phyloP scores from a whole-genome alignment of 169 alveolate genomes.

The Cryptosporidium xiaoi region DNA sequence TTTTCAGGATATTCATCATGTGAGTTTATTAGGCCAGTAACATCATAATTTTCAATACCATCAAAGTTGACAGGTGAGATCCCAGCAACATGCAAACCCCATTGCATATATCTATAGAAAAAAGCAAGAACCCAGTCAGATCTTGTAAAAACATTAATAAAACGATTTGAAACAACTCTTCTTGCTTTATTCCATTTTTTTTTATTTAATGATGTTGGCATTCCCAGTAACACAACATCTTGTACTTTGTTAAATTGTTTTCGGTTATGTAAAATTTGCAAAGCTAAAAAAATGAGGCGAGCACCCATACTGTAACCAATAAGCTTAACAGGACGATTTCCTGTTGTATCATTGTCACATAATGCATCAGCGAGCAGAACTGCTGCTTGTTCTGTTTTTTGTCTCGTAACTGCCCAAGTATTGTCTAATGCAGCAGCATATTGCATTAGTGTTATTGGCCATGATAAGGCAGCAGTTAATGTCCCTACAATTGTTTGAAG shows the following conservation, averaged over 20 bases:
- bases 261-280: slow-evolving; percentile 83
- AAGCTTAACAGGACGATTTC: slow-evolving; percentile 90
- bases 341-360: slow-evolving; percentile 78
- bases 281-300: slow-evolving; percentile 86
- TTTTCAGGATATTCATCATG: slow-evolving; percentile 81
- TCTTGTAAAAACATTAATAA: slow-evolving; percentile 88
- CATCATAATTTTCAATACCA: slow-evolving; percentile 86
- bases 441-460: slow-evolving; percentile 90
- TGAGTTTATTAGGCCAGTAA: slow-evolving; percentile 81
- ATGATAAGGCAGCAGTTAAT: slow-evolving; percentile 76
- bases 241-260: slow-evolving; percentile 82
- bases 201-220: slow-evolving; percentile 87
- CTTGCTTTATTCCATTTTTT: slow-evolving; percentile 87
- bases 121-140: slow-evolving; percentile 92
- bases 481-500: slow-evolving; percentile 69
- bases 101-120: slow-evolving; percentile 90
- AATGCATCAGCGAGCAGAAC: slow-evolving; percentile 88
- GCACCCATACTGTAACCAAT: slow-evolving; percentile 93
- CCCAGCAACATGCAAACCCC: slow-evolving; percentile 87
- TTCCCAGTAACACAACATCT: slow-evolving; percentile 89
- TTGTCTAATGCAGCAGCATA: slow-evolving; percentile 89
- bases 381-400: slow-evolving; percentile 90
- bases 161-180: slow-evolving; percentile 89
- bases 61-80: slow-evolving; percentile 81
- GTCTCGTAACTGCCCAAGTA: slow-evolving; percentile 87